Percentiles rank a stretch among this genome's conserved stretches.
Evolutionary conservation across 768 basidiomycete genomes (phyloP).

Genomic region (Auriculariales sp.): DNA sequence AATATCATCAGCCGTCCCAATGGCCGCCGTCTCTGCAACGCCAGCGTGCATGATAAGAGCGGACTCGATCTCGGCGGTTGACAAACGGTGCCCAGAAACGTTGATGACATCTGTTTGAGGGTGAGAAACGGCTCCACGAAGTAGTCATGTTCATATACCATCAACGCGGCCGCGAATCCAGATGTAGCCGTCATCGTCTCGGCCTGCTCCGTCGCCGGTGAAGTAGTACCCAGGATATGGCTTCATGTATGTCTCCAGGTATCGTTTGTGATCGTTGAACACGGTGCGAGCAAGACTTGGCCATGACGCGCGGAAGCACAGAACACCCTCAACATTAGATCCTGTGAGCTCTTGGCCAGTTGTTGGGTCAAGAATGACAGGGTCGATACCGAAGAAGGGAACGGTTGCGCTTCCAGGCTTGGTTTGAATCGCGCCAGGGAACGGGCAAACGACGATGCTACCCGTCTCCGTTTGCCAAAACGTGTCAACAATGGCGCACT

Average conservation of each 20-base stretch:
- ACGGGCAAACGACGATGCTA: constrained; percentile 84
- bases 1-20: constrained; percentile 73
- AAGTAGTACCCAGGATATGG: constrained; percentile 88
- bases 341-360: constrained; percentile 64
- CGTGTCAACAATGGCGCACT: constrained; percentile 91
- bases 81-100: constrained; percentile 91
- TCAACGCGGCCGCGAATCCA: constrained; percentile 99
- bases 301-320: constrained; percentile 80
- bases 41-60: constrained; percentile 90
- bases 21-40: constrained; percentile 92
- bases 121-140: background rate
- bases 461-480: constrained; percentile 99
- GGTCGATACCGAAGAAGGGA: constrained; percentile 92
- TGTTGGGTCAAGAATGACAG: constrained; percentile 76
- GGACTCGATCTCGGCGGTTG: constrained; percentile 96
- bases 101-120: constrained; percentile 73
- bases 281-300: constrained; percentile 90
- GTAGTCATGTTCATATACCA: constrained; percentile 32
- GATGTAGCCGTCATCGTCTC: constrained; percentile 91
- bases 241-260: constrained; percentile 65
- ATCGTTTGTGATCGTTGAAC: constrained; percentile 82
- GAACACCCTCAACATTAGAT: constrained; percentile 78
- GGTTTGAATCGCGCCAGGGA: constrained; percentile 90
- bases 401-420: constrained; percentile 96
- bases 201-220: constrained; percentile 93